Conservation (phyloP, 164 flowering plant species). For the Sedum album region DNA sequence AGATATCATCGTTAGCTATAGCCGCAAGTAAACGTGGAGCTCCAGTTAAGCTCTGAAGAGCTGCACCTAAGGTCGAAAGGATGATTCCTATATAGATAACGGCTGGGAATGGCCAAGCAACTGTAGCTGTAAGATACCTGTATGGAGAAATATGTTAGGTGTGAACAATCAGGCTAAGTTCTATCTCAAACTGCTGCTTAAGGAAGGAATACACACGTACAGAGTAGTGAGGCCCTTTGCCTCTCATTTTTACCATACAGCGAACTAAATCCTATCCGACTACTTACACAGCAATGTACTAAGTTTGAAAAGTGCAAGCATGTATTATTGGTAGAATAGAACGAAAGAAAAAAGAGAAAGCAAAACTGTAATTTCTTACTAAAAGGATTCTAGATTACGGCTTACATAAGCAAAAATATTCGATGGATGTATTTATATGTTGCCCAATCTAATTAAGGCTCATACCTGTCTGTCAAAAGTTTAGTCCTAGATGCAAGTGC, state of each 20-base stretch:
- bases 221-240: background rate
- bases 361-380: background rate
- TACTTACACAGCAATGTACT: background rate
- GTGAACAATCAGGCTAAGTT: background rate
- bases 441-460: background rate
- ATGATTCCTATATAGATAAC: constrained; percentile 81
- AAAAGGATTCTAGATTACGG: background rate
- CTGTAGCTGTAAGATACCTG: constrained; percentile 92
- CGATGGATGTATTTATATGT: background rate
- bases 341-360: background rate
- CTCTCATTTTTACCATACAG: background rate
- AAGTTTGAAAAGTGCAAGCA: background rate
- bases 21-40: constrained; percentile 99
- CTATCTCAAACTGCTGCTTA: background rate
- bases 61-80: constrained; percentile 97
- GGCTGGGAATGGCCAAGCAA: constrained; percentile 97
- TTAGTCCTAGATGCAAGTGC: constrained; percentile 82
- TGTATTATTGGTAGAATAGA: background rate
- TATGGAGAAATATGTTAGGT: constrained; percentile 13
- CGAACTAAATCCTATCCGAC: background rate
- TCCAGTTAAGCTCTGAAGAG: constrained; percentile 94
- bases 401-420: background rate
- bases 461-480: constrained; percentile 91
- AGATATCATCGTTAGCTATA: constrained; percentile 98
- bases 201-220: background rate